Evolutionary conservation across 345 rosid species (phyloP).

Genomic region (Brassica nigra): DNA sequence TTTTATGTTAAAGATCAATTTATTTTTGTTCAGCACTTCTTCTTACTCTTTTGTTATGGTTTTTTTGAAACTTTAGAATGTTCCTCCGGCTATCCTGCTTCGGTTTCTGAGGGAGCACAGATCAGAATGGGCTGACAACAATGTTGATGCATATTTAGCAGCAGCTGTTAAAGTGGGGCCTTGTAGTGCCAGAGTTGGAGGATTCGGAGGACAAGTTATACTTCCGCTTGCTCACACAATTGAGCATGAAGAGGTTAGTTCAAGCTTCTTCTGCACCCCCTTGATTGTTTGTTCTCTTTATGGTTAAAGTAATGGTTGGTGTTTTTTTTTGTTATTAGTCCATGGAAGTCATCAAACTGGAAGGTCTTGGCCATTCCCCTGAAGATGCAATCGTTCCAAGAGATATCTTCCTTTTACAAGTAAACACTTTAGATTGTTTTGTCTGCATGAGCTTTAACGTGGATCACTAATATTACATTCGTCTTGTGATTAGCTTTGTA

Average conservation of each 20-base stretch:
- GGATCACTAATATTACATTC: neutral
- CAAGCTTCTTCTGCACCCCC: neutral
- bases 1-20: neutral
- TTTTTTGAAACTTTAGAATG: conserved; percentile 58
- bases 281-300: neutral
- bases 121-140: conserved; percentile 99
- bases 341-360: conserved; percentile 93
- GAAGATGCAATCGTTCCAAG: conserved; percentile 92
- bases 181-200: conserved; percentile 80
- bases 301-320: neutral
- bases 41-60: neutral
- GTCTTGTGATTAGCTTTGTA: conserved; percentile 65
- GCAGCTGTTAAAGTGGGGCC: conserved; percentile 97
- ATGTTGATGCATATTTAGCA: conserved; percentile 89
- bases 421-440: conserved; percentile 40
- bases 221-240: conserved; percentile 95
- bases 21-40: conserved; percentile 14
- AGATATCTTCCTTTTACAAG: conserved; percentile 93
- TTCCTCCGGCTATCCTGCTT: conserved; percentile 96
- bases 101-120: conserved; percentile 96
- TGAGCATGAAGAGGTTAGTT: conserved; percentile 92
- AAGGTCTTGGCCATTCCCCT: conserved; percentile 82
- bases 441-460: neutral
- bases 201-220: conserved; percentile 87
- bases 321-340: conserved; percentile 47